Evolutionary conservation across 805 yeast genomes (phyloP), one percentile per base, ranked within the genome.

Genomic region (Teunomyces tritomae): DNA sequence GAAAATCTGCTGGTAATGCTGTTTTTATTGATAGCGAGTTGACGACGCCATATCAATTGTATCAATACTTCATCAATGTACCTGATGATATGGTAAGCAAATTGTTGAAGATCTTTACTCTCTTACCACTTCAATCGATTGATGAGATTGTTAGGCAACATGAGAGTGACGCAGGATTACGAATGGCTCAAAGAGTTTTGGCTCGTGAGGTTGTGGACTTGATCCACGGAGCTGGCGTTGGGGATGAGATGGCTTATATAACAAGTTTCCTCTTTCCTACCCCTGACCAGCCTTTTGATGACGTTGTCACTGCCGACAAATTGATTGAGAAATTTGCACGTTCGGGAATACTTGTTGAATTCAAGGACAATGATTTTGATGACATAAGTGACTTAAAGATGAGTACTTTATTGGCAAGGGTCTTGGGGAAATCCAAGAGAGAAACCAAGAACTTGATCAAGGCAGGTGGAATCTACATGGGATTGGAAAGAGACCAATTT

Each of bases 1-100:
- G 99, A 28, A 94, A 94, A 61, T 87, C 96, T 47, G 97, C 97
- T 2, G 98, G 98, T 0, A 94, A 94, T 71, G 98, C 99, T 0
- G 81, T 94, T 1, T 94, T 94, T 68, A 82, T 94, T 46, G 91
- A 86, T 58, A 74, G 81, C 6, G 64, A 71, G n/a, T 67, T 87
- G 49, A 92, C 97, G 1, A 76, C 87, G 11, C 83, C 96, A 0
- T 94, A 80, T 65, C 86, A 87, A 41, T 67, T 94, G 53, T 94
- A 86, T 63, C 98, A 94, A 59, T 87, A 84, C 61, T 87, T 94
- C 65, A 80, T 86, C 58, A 87, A 87, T 54, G 74, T 85, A 0
- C 82, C 87, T 0, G 98, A 91, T 67, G 84, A 78, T 13, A 91
- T 86, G 52, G 84, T 91, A 3, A 78, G 69, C 30, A 79, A 76